Conservation (phyloP, 2,329 filamentous ascomycete genomes). For the Talaromyces albobiverticillius region DNA sequence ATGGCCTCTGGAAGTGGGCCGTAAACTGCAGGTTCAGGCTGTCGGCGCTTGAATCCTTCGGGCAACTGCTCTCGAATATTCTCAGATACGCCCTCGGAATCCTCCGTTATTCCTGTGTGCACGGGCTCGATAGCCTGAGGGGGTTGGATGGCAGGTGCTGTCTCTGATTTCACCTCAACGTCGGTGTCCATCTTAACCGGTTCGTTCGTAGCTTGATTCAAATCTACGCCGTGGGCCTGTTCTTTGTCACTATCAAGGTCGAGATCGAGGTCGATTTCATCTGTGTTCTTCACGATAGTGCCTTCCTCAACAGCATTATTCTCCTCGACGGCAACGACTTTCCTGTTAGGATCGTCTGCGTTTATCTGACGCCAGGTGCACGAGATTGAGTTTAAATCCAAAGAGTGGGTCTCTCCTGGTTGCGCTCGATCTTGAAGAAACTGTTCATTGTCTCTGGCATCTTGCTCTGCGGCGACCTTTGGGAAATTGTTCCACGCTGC, state of each 20-base stretch:
- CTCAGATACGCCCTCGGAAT: conserved; percentile 50
- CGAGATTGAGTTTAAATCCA: background rate
- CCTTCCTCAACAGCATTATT: conserved; percentile 12
- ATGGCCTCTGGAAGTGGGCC: conserved; percentile 69
- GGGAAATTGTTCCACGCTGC: conserved; percentile 42
- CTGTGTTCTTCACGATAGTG: conserved; percentile 27
- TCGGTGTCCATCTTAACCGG: background rate
- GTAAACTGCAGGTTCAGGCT: conserved; percentile 44
- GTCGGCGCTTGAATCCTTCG: conserved; percentile 59
- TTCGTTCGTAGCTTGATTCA: background rate
- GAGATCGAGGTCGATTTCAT: conserved; percentile 42
- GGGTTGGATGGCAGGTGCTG: background rate
- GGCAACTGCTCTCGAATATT: conserved; percentile 72
- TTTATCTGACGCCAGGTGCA: conserved; percentile 38
- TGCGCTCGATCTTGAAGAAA: conserved; percentile 23
- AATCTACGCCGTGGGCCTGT: background rate
- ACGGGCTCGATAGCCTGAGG: background rate
- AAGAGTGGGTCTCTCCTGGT: background rate
- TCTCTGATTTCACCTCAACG: background rate
- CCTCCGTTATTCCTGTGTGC: background rate
- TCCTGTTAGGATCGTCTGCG: conserved; percentile 14
- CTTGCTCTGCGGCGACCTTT: conserved; percentile 27
- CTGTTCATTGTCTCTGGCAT: conserved; percentile 31
- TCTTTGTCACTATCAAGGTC: conserved; percentile 24
- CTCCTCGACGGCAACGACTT: conserved; percentile 21